Percentiles rank a stretch among this genome's conserved stretches.
phyloP scores from a whole-genome alignment of 2,329 filamentous ascomycete genomes.

The Raffaelea albimanens region DNA sequence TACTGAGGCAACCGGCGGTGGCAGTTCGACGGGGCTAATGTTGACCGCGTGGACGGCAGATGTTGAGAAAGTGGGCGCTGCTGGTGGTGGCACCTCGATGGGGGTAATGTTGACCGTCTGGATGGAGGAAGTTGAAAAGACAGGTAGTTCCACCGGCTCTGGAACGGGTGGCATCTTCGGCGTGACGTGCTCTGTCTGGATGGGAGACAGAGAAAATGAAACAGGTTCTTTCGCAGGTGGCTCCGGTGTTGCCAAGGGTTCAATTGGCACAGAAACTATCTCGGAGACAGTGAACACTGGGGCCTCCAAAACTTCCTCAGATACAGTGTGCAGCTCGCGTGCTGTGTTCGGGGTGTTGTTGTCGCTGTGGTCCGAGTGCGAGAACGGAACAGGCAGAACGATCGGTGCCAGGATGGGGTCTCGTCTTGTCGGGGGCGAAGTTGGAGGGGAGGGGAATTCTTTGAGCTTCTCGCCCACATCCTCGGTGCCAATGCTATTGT shows the following conservation, averaged over 20 bases:
- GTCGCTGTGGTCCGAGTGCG: background rate
- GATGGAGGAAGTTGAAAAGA: conserved; percentile 8
- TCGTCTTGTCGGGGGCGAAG: conserved; percentile 23
- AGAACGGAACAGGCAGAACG: conserved; percentile 11
- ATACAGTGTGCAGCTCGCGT: background rate
- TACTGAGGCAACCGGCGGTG: background rate
- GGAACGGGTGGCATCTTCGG: conserved; percentile 3
- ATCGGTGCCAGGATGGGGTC: conserved; percentile 16
- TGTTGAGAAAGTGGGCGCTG: too few species aligned
- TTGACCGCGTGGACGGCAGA: too few species aligned
- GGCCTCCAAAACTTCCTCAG: background rate
- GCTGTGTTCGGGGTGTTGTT: background rate
- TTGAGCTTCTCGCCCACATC: conserved; percentile 43
- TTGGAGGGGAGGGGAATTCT: conserved; percentile 45
- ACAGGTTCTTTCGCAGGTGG: background rate
- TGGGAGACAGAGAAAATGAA: conserved; percentile 3
- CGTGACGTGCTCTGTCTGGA: conserved; percentile 5
- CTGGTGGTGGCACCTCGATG: too few species aligned
- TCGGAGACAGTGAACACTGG: conserved; percentile 7
- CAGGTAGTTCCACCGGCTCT: conserved; percentile 3
- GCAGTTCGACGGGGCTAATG: conserved; percentile 7
- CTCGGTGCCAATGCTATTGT: conserved; percentile 17
- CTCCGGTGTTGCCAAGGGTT: background rate
- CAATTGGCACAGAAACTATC: conserved; percentile 7
- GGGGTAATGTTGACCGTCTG: conserved; percentile 8